A percentile compares a stretch with the other conserved stretches of the same genome.
phyloP scores from a whole-genome alignment of 2,329 filamentous ascomycete species.

The Coleophoma eucalyptorum region DNA sequence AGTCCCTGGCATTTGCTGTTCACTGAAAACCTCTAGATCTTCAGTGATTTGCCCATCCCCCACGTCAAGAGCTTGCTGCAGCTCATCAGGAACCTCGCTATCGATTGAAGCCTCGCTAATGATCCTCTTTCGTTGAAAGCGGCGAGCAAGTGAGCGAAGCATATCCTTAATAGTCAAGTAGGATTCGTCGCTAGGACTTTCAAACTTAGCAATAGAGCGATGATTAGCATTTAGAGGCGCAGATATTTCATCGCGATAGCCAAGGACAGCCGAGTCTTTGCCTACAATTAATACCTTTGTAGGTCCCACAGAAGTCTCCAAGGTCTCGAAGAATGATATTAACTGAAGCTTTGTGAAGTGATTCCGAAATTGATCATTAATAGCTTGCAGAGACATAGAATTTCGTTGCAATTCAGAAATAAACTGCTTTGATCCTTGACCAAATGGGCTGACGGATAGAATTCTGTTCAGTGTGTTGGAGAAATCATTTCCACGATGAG shows the following conservation, averaged over 20 bases:
- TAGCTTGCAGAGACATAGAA: slow-evolving; percentile 17
- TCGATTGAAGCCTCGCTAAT: not conserved
- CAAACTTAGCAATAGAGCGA: slow-evolving; percentile 27
- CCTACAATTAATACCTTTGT: slow-evolving; percentile 18
- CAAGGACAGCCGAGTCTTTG: slow-evolving; percentile 23
- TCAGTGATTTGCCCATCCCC: not conserved
- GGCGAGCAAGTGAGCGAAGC: not conserved
- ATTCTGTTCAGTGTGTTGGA: slow-evolving; percentile 6
- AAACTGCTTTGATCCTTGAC: slow-evolving; percentile 13
- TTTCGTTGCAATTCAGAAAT: slow-evolving; percentile 19
- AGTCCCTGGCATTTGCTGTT: not conserved
- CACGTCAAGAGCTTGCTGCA: not conserved
- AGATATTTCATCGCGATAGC: slow-evolving; percentile 22
- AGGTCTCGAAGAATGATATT: slow-evolving; percentile 32
- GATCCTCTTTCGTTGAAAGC: not conserved
- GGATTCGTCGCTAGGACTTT: not conserved
- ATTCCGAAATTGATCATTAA: slow-evolving; percentile 32
- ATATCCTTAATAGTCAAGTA: not conserved
- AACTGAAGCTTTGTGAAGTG: slow-evolving; percentile 23
- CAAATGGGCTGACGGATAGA: not conserved
- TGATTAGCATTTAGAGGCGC: slow-evolving; percentile 25
- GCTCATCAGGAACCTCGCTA: not conserved
- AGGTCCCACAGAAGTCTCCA: slow-evolving; percentile 12
- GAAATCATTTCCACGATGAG: slow-evolving; percentile 25
- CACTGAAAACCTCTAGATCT: not conserved